Evolutionary conservation across 208 protist species (phyloP), one percentile per base, ranked within the genome.

Genomic region (Trypanosoma boissoni): DNA sequence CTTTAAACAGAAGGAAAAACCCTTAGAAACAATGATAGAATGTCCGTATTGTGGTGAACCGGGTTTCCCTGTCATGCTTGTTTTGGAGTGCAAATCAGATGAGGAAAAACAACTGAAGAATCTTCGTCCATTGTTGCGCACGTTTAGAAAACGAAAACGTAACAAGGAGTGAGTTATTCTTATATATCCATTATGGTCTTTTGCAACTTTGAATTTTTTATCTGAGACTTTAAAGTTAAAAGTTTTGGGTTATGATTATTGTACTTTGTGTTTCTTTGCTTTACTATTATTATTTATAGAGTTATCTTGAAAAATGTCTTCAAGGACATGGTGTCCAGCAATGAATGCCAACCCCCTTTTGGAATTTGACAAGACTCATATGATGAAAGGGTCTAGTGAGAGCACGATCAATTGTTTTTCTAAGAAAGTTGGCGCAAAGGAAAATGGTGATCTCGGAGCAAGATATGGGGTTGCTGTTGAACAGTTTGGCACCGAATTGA

Each of bases 371-470:
- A 27, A n/a, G 21, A 45, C 14, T 21, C 63, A 76, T 43, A 8
- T 64, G 12, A 5, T 4, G 0, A 57, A 51, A 16, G 48, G 42
- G 1, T 44, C 31, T 64, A 3, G 58, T 14, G 2, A 36, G 27
- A 55, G 20, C 6, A 50, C 16, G 14, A 9, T 34, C 5, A 18
- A 49, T 28, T 26, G 10, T 26, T 32, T 18, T 8, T 23, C 0
- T 18, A 34, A 31, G 12, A 68, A 32, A 50, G 36, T 34, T 55
- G 36, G 42, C 16, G 58, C 64, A 42, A 70, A 68, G 41, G 34
- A 62, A 23, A 64, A 67, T 39, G 74, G 78, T 4, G 75, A 72
- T 26, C 68, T 83, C 39, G 84, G 75, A 8, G 80, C 78, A 9
- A 60, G 80, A 39, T 77, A 55, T 51, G 77, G 64, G 53, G 67